Percentiles rank a stretch among this genome's conserved stretches.
These are phyloP conservation scores for Auriscalpium microsporum DNA, from an alignment of 768 basidiomycete species.

Conservation along the genomic window DNA sequence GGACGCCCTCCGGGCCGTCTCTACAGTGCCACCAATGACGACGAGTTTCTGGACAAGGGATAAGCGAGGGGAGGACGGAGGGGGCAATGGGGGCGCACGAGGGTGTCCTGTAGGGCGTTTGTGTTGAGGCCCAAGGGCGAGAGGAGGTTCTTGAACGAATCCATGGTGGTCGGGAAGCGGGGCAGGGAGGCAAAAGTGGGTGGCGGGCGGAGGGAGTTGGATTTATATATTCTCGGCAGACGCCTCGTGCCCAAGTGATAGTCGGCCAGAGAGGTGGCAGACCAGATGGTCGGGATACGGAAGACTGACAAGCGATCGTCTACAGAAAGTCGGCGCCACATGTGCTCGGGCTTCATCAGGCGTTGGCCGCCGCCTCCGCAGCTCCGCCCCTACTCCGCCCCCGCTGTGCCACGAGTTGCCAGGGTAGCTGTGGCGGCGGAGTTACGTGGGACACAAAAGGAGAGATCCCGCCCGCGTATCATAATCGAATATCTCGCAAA, in stretches of 20 bases:
- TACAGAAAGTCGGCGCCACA: too few species aligned
- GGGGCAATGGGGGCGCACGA: conserved; percentile 36
- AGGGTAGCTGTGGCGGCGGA: neutral
- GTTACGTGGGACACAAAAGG: too few species aligned
- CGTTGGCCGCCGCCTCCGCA: too few species aligned
- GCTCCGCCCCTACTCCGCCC: too few species aligned
- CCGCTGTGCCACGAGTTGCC: neutral
- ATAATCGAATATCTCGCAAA: too few species aligned
- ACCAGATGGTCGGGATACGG: too few species aligned
- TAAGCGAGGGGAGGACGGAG: neutral
- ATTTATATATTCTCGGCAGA: conserved; percentile 14
- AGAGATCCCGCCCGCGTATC: too few species aligned
- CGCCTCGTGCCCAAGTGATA: conserved; percentile 15
- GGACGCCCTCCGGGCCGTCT: conserved; percentile 74
- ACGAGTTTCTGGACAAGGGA: conserved; percentile 63
- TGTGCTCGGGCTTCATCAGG: too few species aligned
- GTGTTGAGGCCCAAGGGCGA: conserved; percentile 61
- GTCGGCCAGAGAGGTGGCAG: too few species aligned
- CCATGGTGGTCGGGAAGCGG: conserved; percentile 36
- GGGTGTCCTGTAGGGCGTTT: conserved; percentile 68
- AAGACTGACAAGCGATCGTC: too few species aligned
- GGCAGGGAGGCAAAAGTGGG: conserved; percentile 10
- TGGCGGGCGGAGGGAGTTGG: conserved; percentile 2
- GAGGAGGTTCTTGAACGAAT: conserved; percentile 59
- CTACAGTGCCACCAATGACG: conserved; percentile 83